Conservation (phyloP, 805 yeast species). For the Candida palmyrensis region DNA sequence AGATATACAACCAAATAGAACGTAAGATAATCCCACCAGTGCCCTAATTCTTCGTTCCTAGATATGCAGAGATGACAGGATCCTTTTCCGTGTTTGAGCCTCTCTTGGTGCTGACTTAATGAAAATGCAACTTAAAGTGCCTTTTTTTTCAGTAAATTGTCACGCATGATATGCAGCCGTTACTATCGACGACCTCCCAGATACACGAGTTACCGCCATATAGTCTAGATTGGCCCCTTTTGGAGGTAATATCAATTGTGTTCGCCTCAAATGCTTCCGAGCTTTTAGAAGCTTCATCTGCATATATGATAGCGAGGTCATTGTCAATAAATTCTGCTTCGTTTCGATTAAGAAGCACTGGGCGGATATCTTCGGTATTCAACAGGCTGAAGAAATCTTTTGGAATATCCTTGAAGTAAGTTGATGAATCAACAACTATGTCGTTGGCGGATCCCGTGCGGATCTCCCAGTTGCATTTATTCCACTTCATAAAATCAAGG, state of each 20-base stretch:
- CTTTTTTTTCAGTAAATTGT: conserved; percentile 24
- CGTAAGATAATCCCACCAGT: no score
- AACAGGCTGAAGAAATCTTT: conserved; percentile 13
- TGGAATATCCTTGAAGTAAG: conserved; percentile 29
- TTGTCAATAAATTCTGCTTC: conserved; percentile 36
- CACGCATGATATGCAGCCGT: conserved; percentile 30
- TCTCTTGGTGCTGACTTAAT: no score
- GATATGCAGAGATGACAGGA: no score
- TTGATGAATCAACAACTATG: conserved; percentile 16
- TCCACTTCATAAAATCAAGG: conserved; percentile 50
- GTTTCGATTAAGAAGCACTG: conserved; percentile 33
- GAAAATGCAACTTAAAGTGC: background rate
- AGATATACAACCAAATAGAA: no score
- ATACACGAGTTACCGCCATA: conserved; percentile 37
- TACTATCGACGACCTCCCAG: conserved; percentile 38
- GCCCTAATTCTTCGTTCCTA: no score
- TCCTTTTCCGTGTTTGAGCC: no score
- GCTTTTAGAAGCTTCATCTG: conserved; percentile 10
- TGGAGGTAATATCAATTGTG: conserved; percentile 11
- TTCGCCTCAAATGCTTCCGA: background rate
- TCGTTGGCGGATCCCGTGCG: conserved; percentile 7
- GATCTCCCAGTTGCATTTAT: conserved; percentile 43
- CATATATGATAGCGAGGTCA: conserved; percentile 29
- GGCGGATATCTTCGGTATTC: conserved; percentile 13
- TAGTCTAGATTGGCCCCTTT: conserved; percentile 40